Evolutionary conservation across 345 rosid species (phyloP).

Genomic region (rapeseed (Brassica napus)): DNA sequence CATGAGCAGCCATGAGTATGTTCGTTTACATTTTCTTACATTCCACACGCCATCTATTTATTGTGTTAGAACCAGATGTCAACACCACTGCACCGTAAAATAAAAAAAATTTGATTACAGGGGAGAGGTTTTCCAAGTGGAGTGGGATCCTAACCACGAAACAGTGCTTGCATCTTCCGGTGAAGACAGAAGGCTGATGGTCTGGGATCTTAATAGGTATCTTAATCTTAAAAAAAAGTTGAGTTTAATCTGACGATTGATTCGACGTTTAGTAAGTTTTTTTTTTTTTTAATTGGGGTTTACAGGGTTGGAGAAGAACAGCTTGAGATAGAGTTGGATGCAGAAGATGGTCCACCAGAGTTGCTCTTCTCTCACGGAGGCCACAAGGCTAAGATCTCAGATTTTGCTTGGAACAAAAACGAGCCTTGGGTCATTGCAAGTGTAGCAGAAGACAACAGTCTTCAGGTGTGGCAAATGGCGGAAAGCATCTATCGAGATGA

Average conservation of each 20-base stretch:
- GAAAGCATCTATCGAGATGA: slow-evolving; percentile 75
- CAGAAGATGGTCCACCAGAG: slow-evolving; percentile 91
- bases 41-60: background rate
- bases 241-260: background rate
- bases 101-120: background rate
- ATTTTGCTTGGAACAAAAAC: slow-evolving; percentile 76
- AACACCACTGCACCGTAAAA: background rate
- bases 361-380: slow-evolving; percentile 90
- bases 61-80: background rate
- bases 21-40: background rate
- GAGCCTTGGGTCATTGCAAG: slow-evolving; percentile 81
- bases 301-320: slow-evolving; percentile 87
- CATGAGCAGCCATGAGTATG: slow-evolving; percentile 75
- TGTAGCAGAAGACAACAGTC: slow-evolving; percentile 76
- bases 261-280: background rate
- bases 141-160: slow-evolving; percentile 97
- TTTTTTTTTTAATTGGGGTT: background rate
- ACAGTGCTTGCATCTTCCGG: slow-evolving; percentile 91
- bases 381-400: slow-evolving; percentile 79
- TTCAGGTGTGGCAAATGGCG: slow-evolving; percentile 85
- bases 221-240: background rate
- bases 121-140: slow-evolving; percentile 89
- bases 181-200: slow-evolving; percentile 86
- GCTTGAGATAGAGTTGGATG: slow-evolving; percentile 71
- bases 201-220: slow-evolving; percentile 96